Evolutionary conservation across 2,329 filamentous ascomycete genomes (phyloP), one percentile per base, ranked within the genome.

Genomic region (Huntiella bhutanensis): DNA sequence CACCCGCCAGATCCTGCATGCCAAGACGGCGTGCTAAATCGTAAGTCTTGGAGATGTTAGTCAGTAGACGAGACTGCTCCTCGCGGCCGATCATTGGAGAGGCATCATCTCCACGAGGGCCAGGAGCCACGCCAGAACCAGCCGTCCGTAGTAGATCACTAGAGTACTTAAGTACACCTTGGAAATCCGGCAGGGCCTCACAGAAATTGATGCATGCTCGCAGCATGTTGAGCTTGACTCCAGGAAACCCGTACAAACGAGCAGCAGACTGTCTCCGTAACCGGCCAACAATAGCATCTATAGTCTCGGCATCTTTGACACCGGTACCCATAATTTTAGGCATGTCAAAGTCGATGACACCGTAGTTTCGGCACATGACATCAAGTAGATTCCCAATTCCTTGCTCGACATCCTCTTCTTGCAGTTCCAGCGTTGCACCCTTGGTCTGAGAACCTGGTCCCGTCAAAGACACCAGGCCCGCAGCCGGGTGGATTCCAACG

Each of bases 121-220:
- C 77, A 11, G 84, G 81, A 35, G 85, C 83, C 40, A 86, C 72
- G 17, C 83, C 81, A 40, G 80, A 82, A 28, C 87, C 86, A 41
- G 83, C 82, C 10, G 82, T 83, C 43, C 84, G 77, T 50, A 98
- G 65, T 17, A 96, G 65, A 54, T 92, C 77, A 52, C 85, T 80
- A 0, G 86, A 93, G 58, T 87, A 92, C 50, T 77, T 77, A 16
- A 96, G 65, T n/a, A 95, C 84, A 4, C 88, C 88, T 41, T 80
- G 71, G 55, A 94, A 91, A 59, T 96, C 87, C 1, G 88, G 87
- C 46, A 96, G 66, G 1, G 91, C 88, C 64, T 98, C 91, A 46
- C 83, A 93, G 51, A 96, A 82, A 59, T 86, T 86, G 55, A 94
- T 85, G 56, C 88, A 93, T n/a, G 82, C 79, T 53, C 83, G 75